These are phyloP conservation scores for Glomus cerebriforme DNA, from an alignment of 192 early-diverging fungal genomes.

Conservation along the genomic window DNA sequence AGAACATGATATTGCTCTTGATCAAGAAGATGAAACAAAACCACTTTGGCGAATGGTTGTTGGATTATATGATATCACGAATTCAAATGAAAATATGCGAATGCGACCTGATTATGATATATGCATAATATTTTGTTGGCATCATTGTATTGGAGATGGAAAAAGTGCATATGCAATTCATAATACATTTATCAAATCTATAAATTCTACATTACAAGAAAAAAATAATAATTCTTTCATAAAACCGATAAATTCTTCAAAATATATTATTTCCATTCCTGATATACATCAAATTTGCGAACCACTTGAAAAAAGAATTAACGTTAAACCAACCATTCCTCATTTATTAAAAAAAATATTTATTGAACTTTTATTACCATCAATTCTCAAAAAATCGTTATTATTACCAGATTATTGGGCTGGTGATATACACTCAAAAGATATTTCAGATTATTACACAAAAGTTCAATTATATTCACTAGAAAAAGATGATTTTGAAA, in stretches of 20 bases:
- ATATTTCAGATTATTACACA: neutral
- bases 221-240: no score
- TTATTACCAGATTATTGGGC: neutral
- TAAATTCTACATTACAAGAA: no score
- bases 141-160: constrained; percentile 6
- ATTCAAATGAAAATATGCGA: neutral
- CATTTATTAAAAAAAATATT: neutral
- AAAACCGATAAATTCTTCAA: no score
- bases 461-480: neutral
- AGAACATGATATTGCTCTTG: constrained; percentile 7
- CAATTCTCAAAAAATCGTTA: neutral
- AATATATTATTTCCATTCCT: neutral
- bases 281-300: neutral
- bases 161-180: neutral
- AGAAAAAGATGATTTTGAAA: neutral
- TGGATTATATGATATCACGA: neutral
- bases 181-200: neutral
- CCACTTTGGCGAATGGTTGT: constrained; percentile 7
- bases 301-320: neutral
- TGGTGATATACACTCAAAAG: neutral
- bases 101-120: neutral
- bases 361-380: neutral
- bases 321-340: neutral
- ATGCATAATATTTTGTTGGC: neutral
- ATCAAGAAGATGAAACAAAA: neutral